Conservation (phyloP, 2,329 filamentous ascomycete genomes). For the Penicillium hordei region DNA sequence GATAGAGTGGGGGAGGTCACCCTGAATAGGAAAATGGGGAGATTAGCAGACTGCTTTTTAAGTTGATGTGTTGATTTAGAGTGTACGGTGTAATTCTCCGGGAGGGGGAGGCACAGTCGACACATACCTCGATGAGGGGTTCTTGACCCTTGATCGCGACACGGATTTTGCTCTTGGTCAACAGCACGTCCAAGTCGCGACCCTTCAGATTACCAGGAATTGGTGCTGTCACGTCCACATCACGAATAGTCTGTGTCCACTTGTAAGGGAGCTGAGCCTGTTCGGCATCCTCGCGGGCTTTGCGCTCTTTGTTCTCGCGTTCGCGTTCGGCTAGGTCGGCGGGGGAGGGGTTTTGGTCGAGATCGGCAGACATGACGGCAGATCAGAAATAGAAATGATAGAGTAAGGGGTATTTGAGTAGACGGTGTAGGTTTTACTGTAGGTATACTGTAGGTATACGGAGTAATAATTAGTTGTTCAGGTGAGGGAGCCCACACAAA, state of each 20-base stretch:
- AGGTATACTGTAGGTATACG: not conserved
- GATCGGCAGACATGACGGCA: constrained; percentile 33
- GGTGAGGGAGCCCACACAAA: not conserved
- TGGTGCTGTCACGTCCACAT: constrained; percentile 75
- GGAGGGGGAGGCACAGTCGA: constrained; percentile 2
- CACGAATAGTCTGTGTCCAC: constrained; percentile 90
- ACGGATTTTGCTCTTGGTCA: constrained; percentile 75
- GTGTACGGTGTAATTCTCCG: not conserved
- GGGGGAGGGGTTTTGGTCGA: constrained; percentile 32
- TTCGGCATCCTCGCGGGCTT: constrained; percentile 76
- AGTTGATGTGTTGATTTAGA: constrained; percentile 1
- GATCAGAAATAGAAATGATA: not conserved
- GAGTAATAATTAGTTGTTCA: not conserved
- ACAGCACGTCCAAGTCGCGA: constrained; percentile 75
- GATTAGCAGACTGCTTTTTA: not conserved
- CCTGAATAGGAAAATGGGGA: constrained; percentile 52
- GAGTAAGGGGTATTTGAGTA: constrained; percentile 1
- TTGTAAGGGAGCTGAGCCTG: constrained; percentile 93
- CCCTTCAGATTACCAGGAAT: constrained; percentile 83
- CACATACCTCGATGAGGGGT: constrained; percentile 73
- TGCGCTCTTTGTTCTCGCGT: constrained; percentile 57
- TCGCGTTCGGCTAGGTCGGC: constrained; percentile 50
- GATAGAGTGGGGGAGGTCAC: constrained; percentile 78
- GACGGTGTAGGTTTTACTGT: not conserved
- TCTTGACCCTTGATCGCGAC: constrained; percentile 87